Base-by-base conservation (phyloP, 805 yeast genomes). In the Teunomyces stri region DNA sequence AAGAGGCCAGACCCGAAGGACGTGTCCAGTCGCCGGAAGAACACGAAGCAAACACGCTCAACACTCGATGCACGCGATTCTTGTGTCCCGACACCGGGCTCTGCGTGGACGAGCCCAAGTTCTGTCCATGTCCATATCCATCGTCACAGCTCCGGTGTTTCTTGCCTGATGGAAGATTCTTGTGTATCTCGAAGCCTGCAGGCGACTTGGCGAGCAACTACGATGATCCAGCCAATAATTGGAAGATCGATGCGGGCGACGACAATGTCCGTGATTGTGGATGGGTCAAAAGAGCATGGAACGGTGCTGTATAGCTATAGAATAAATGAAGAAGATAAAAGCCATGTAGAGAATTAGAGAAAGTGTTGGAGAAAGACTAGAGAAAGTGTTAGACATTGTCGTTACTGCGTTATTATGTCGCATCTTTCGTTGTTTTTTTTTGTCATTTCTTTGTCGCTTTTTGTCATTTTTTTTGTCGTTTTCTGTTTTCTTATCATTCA, bases 61-160 rank as follows among this genome's bases (percentile, higher is more conserved):
- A 69, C 39, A 55, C 61, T 27, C 68, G 72, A 3, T 94, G 99
- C 60, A 65, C 68, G 7, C 70, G 71, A 5, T 92, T 84, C 62
- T 66, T 92, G 30, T 94, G 99, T 61, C 89, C 89, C 3, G 96
- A 84, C 55, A 89, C 97, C 0, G 72, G 83, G 35, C 74, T 74
- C 7, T 94, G 99, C 69, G 99, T 89, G 0, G 74, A 75, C 1
- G 57, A 66, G 1, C 81, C 89, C 0, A 55, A 75, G 6, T 87
- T 84, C 44, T 94, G 99, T 63, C 96, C 97, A 1, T 94, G 99
- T 63, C 89, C 89, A 2, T 92, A 81, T 60, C 94, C 96, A 1
- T 80, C 82, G 49, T 84, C 95, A 1, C 96, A 92, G 62, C 59
- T 87, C 51, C 86, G 88, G 59, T 94, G 99, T 65, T 61, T 77